Evolutionary conservation across 2,329 filamentous ascomycete genomes (phyloP).

Genomic region (Aureobasidium pullulans): DNA sequence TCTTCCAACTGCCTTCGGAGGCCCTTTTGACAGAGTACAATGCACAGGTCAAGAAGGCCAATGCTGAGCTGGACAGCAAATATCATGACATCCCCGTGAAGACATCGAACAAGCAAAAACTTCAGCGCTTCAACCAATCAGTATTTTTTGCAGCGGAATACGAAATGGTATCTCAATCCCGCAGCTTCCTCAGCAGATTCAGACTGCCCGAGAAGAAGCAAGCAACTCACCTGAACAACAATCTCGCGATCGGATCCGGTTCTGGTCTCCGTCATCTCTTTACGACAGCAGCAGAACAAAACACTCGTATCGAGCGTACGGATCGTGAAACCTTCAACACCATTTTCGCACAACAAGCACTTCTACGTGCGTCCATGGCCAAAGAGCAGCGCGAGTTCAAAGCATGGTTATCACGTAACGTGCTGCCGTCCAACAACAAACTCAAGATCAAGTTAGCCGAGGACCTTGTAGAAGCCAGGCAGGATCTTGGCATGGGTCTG

Average conservation of each 20-base stretch:
- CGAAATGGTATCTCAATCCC: neutral
- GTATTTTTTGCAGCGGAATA: conserved; percentile 11
- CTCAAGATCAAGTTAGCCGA: conserved; percentile 2
- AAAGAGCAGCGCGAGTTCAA: conserved; percentile 9
- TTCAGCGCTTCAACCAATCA: conserved; percentile 13
- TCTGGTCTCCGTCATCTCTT: conserved; percentile 6
- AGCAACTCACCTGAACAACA: neutral
- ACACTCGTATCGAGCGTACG: conserved; percentile 4
- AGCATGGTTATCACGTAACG: neutral
- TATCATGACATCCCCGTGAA: conserved; percentile 1
- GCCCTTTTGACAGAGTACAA: conserved; percentile 5
- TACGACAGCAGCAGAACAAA: neutral
- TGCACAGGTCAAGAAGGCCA: neutral
- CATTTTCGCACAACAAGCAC: conserved; percentile 8
- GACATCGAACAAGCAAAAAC: neutral
- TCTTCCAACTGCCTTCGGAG: conserved; percentile 7
- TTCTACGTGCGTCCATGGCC: neutral
- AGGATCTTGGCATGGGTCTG: conserved; percentile 8
- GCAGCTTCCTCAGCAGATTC: conserved; percentile 10
- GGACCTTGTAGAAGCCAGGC: conserved; percentile 3
- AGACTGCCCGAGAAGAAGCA: neutral
- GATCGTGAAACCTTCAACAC: conserved; percentile 10
- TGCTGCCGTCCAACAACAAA: conserved; percentile 4
- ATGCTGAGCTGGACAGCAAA: neutral
- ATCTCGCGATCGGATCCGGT: conserved; percentile 1